Evolutionary conservation across 257 asterid species (phyloP), one percentile per base, ranked within the genome.

Genomic region (Capsicum chinense): DNA sequence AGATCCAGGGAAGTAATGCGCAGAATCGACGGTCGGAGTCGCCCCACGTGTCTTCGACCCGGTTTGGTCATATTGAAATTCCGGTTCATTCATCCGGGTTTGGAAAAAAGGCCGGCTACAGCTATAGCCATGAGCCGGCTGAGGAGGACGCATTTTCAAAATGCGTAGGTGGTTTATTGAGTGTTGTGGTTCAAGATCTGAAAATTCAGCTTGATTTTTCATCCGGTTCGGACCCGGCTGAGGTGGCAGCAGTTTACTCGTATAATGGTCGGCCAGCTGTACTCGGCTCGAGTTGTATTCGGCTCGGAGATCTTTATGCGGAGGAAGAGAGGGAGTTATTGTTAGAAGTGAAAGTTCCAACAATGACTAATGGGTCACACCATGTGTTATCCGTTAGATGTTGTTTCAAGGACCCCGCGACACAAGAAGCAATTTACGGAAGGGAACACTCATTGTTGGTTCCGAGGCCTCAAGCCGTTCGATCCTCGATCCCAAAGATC

Each of bases 121-220:
- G 88, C 84, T 60, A 67, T 59, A 63, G 83, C 60, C 88, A 87
- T 26, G 92, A 91, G 50, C 95, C 97, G 39, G 90, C 87, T 1
- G 99, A 91, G 85, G 93, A 63, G 5, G 70, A 93, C 58, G 96
- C 98, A 0, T 94, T 94, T 81, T 89, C 98, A 6, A 94, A 91
- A 89, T 96, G 98, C 82, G 97, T 96, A 17, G 93, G 98, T 0
- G 98, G 97, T 4, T 85, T 96, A 19, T 12, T 96, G 1, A 93
- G 99, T 83, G 98, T 96, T 3, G 98, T 96, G 3, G 97, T 88
- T 48, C 97, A 93, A 42, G 98, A 96, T 79, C 79, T 94, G 79
- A 87, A 90, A 4, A 89, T 96, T 63, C 97, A 92, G 74, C 88
- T 94, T 21, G 94, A 91, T 1, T 89, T 94, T 68, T 89, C 90